Evolutionary conservation across 2,329 filamentous ascomycete genomes (phyloP), one percentile per base, ranked within the genome.

Genomic region (Botrytis fragariae): DNA sequence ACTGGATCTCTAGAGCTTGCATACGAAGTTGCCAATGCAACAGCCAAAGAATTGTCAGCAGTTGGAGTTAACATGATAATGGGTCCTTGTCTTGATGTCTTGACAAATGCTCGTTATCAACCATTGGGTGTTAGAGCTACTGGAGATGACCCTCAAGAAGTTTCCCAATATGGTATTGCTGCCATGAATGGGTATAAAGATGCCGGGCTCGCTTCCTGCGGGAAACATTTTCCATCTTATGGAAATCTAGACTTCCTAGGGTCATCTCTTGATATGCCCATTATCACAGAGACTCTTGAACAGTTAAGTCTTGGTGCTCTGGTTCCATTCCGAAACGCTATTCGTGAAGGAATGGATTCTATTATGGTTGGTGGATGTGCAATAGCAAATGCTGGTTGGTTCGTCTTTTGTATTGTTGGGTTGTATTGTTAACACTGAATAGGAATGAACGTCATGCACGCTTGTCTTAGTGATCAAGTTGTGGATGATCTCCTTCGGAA

Each of bases 351-450:
- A 57, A 84, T 98, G 22, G 95, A 98, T 82, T 92, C 93, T 45
- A 97, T 98, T 90, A 97, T 98, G 86, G 93, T 98, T 14, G 95
- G 95, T 42, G 95, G 95, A 25, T 97, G 95, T 79, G 94, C 93
- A 37, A 97, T 98, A 84, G 92, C 93, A 9, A 97, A 95, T 72
- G 76, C 80, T 42, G 79, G 79, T 80, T 76, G 74, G 60, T 57
- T 22, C 2, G n/a, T 39, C 5, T 44, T 16, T 60, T 29, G 20
- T 12, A n/a, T 69, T 54, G 0, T 32, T 39, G n/a, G 39, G 2
- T 42, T 63, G 8, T 64, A 57, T 18, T 14, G 29, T 59, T 72
- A 5, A 72, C 48, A 72, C 4, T 29, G 4, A 20, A 90, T 93
- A 54, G 94, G 93, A 29, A 92, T 98, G 86, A 97, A 97, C 79